Conservation (phyloP, 192 early-diverging fungal species). For the Entomortierella parvispora region DNA sequence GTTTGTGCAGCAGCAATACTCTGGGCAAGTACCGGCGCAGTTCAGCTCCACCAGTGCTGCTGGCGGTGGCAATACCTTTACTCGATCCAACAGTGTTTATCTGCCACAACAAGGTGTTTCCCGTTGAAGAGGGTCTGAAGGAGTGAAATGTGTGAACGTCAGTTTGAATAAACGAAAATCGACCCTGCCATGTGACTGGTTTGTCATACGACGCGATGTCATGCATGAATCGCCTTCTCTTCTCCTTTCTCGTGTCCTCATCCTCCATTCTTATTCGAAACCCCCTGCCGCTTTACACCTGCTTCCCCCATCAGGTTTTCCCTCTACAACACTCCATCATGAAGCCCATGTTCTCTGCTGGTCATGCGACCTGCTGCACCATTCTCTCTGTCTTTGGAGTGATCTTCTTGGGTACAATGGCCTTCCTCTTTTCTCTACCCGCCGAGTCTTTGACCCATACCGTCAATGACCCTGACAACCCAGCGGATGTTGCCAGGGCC, state of each 20-base stretch:
- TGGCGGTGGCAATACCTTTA: slow-evolving; percentile 7
- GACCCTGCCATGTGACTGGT: too few species aligned
- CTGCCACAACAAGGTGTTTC: slow-evolving; percentile 3
- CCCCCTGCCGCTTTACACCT: too few species aligned
- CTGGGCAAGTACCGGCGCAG: background rate
- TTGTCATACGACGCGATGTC: too few species aligned
- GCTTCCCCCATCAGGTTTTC: too few species aligned
- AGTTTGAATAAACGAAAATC: too few species aligned
- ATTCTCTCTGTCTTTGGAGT: slow-evolving; percentile 60
- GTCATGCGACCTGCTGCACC: slow-evolving; percentile 58
- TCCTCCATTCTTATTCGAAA: too few species aligned
- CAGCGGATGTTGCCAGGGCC: slow-evolving; percentile 56
- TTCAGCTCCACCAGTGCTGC: slow-evolving; percentile 1
- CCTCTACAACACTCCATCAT: slow-evolving; percentile 35
- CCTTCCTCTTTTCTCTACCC: slow-evolving; percentile 54
- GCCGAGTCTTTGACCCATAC: slow-evolving; percentile 61
- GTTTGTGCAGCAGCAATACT: slow-evolving; percentile 9
- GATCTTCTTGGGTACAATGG: slow-evolving; percentile 56
- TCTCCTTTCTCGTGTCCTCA: too few species aligned
- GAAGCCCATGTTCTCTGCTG: slow-evolving; percentile 62
- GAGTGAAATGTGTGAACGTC: too few species aligned
- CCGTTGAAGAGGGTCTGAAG: too few species aligned
- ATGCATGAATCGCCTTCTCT: too few species aligned
- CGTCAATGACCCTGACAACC: slow-evolving; percentile 55
- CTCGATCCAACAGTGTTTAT: slow-evolving; percentile 16